These are phyloP conservation scores for Thelonectria discophora DNA, from an alignment of 2,329 filamentous ascomycete species.

Conservation along the genomic window DNA sequence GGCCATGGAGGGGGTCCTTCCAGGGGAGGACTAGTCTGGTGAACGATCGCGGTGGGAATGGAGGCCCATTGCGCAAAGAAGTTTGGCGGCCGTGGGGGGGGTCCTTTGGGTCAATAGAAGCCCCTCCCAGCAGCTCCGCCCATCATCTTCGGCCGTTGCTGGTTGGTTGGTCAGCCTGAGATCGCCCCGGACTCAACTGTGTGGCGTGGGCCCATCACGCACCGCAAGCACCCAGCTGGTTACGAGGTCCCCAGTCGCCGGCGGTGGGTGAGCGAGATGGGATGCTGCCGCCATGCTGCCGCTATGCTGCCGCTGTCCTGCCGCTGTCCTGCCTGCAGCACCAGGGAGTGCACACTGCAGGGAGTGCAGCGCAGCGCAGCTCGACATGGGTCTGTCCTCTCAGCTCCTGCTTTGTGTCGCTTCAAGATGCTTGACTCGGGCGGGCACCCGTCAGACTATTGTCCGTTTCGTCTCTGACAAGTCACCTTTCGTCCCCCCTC, in stretches of 20 bases:
- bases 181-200: constrained; percentile 41
- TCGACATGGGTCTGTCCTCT: constrained; percentile 22
- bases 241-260: constrained; percentile 17
- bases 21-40: constrained; percentile 37
- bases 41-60: constrained; percentile 42
- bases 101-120: constrained; percentile 18
- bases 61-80: constrained; percentile 41
- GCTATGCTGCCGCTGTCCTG: neutral
- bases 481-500: neutral
- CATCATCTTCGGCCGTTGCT: constrained; percentile 15
- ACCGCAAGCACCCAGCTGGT: constrained; percentile 35
- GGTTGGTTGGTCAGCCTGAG: constrained; percentile 37
- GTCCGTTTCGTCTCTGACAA: constrained; percentile 3
- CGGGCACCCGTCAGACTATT: constrained; percentile 16
- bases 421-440: neutral
- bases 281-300: neutral
- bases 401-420: no score
- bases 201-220: constrained; percentile 38
- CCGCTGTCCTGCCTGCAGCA: no score
- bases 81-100: constrained; percentile 42
- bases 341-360: no score
- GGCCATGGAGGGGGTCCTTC: constrained; percentile 28
- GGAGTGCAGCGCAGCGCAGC: no score
- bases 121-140: constrained; percentile 29
- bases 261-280: neutral